Base-by-base conservation (phyloP, 352 stramenopile species). In the Peronospora destructor region DNA sequence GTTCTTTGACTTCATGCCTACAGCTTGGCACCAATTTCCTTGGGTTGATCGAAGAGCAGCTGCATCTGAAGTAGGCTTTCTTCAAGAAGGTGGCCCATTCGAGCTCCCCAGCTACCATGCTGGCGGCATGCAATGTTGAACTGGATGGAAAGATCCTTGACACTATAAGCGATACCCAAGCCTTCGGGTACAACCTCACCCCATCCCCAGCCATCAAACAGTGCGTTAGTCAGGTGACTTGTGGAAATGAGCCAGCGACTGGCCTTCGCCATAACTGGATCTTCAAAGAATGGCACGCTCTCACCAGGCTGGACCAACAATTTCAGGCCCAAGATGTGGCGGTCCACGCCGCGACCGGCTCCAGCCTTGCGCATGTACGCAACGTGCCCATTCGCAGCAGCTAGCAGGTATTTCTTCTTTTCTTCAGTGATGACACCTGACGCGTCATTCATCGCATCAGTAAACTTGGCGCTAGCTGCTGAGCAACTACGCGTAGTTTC, bases 301-400 rank as follows among this genome's bases (percentile, higher is more conserved):
- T 91, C 73, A 6, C 49, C 58, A 4, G 66, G 57, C 30, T 72
- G 44, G 14, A 87, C 54, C 16, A 85, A 53, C 56, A 85, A 45
- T 19, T 78, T 79, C 38, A 98, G 62, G 14, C 86, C 92, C 46
- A 98, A 76, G 40, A 98, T 77, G 61, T 98, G 93, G 13, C 93
- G 77, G 61, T 98, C 94, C 29, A 98, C 86, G 26, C 95, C 92
- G 48, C 78, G 49, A 44, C 91, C 76, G 46, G 76, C 65, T 0
- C 61, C 71, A 35, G 87, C 91, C 17, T 65, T 64, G 45, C 73
- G 73, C 75, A 86, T 87, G 57, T 87, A 86, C 42, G 68, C 54
- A 16, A 84, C 75, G 45, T 88, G 76, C 3, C 54, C 47, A 49
- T 68, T 78, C 6, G 56, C 56, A 25, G 76, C 76, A 25, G 53